These are phyloP conservation scores for Trypanosoma brucei DNA, from an alignment of 208 protist species.

Conservation along the genomic window DNA sequence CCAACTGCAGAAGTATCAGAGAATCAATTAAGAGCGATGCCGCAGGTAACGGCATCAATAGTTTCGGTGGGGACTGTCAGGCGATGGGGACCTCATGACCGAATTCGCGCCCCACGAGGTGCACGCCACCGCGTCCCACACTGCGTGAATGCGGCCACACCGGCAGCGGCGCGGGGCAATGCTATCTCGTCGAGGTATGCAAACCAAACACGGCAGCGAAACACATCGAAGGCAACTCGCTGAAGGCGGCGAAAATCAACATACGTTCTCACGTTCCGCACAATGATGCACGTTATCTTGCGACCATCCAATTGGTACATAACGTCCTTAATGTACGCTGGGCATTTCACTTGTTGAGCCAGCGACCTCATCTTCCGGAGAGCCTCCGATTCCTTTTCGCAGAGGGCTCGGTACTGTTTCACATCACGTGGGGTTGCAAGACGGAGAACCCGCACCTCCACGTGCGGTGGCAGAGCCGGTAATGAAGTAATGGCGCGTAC, in stretches of 20 bases:
- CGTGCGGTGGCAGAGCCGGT: slow-evolving; percentile 1
- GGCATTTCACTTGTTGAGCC: slow-evolving; percentile 42
- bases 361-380: slow-evolving; percentile 45
- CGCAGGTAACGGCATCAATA: too few species aligned
- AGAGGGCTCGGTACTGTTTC: slow-evolving; percentile 27
- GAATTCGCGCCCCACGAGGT: background rate
- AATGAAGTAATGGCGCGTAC: slow-evolving; percentile 26
- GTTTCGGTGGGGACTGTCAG: too few species aligned
- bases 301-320: slow-evolving; percentile 76
- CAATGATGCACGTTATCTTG: slow-evolving; percentile 80
- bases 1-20: too few species aligned
- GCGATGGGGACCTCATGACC: background rate
- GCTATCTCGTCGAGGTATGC: slow-evolving; percentile 75
- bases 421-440: slow-evolving; percentile 38
- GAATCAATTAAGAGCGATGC: too few species aligned
- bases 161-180: background rate
- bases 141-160: background rate
- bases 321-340: slow-evolving; percentile 45
- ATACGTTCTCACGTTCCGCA: slow-evolving; percentile 36
- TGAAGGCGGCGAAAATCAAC: slow-evolving; percentile 79
- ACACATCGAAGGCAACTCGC: slow-evolving; percentile 64
- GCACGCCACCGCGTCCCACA: slow-evolving; percentile 3
- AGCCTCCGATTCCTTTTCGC: slow-evolving; percentile 38
- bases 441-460: slow-evolving; percentile 23
- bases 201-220: slow-evolving; percentile 79